phyloP scores from a whole-genome alignment of 2,329 filamentous ascomycete species.

The Colletotrichum sp. region DNA sequence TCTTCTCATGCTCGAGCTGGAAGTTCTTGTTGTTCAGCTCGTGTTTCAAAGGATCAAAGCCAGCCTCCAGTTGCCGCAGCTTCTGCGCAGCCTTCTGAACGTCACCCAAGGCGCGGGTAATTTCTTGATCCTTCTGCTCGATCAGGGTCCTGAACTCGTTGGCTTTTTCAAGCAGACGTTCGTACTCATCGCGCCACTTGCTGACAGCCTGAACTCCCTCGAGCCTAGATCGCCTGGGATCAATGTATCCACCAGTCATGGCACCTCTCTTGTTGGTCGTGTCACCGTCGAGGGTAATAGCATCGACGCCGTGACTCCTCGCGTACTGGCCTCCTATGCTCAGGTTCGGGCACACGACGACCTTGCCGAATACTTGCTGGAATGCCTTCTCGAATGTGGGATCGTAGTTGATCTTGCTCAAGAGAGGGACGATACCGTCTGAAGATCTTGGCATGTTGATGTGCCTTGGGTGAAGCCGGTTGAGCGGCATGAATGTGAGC shows the following conservation, averaged over 20 bases:
- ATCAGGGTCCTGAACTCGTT: slow-evolving; percentile 72
- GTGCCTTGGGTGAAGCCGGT: slow-evolving; percentile 74
- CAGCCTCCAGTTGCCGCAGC: slow-evolving; percentile 77
- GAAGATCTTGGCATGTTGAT: slow-evolving; percentile 78
- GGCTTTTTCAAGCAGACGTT: slow-evolving; percentile 68
- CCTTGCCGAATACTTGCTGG: slow-evolving; percentile 93
- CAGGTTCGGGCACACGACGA: slow-evolving; percentile 90
- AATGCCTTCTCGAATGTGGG: slow-evolving; percentile 81
- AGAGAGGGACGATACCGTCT: slow-evolving; percentile 76
- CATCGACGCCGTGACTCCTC: slow-evolving; percentile 87
- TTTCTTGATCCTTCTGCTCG: slow-evolving; percentile 83
- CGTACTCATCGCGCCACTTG: slow-evolving; percentile 77
- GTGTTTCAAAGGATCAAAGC: slow-evolving; percentile 79
- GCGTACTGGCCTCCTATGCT: slow-evolving; percentile 89
- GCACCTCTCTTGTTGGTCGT: slow-evolving; percentile 94
- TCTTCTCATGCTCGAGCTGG: slow-evolving; percentile 74
- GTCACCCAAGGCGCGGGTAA: slow-evolving; percentile 85
- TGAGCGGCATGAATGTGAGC: slow-evolving; percentile 93
- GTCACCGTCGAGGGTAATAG: slow-evolving; percentile 94
- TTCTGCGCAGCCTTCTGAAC: slow-evolving; percentile 83
- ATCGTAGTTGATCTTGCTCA: slow-evolving; percentile 85
- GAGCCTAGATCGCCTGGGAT: slow-evolving; percentile 84
- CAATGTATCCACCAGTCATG: slow-evolving; percentile 92
- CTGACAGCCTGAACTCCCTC: slow-evolving; percentile 79
- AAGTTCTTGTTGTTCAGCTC: slow-evolving; percentile 79